Evolutionary conservation across 495 filamentous ascomycete species (phyloP).

Genomic region (Penicillium cosmopolitanum): DNA sequence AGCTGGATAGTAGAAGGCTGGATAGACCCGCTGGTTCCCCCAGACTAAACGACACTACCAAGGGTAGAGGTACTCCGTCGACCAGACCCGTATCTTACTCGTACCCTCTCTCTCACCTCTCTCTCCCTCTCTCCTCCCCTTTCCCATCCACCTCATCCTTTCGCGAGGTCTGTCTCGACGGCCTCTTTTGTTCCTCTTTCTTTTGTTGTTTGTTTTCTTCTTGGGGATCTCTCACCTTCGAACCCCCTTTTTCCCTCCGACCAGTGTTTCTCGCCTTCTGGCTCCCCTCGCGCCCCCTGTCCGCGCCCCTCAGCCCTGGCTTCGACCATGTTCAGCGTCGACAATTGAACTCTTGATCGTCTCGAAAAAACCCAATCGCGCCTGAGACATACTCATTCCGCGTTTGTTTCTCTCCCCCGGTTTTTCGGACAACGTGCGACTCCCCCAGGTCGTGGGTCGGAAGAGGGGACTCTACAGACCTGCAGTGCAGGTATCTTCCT

Average conservation of each 20-base stretch:
- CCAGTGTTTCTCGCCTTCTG: constrained; percentile 36
- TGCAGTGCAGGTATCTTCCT: constrained; percentile 45
- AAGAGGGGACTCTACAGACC: constrained; percentile 25
- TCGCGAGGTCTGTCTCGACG: background rate
- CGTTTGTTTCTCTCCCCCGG: constrained; percentile 42
- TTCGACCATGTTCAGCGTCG: constrained; percentile 64
- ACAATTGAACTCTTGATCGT: constrained; percentile 60
- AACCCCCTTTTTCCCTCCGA: constrained; percentile 55
- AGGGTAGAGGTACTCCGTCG: no score
- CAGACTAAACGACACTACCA: constrained; percentile 28
- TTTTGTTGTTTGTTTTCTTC: constrained; percentile 21
- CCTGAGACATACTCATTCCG: constrained; percentile 61
- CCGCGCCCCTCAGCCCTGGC: constrained; percentile 66
- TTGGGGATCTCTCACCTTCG: constrained; percentile 10
- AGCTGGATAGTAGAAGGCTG: background rate
- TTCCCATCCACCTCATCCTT: background rate
- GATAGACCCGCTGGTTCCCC: constrained; percentile 27
- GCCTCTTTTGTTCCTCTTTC: constrained; percentile 17
- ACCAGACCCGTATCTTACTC: constrained; percentile 18
- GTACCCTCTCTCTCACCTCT: constrained; percentile 10
- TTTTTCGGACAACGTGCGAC: constrained; percentile 29
- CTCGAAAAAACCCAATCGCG: constrained; percentile 60
- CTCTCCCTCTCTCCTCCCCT: background rate
- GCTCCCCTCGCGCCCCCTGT: constrained; percentile 60
- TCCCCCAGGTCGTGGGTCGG: constrained; percentile 17